Evolutionary conservation across 345 rosid species (phyloP), one percentile per base, ranked within the genome.

Genomic region (Boechera retrofracta): DNA sequence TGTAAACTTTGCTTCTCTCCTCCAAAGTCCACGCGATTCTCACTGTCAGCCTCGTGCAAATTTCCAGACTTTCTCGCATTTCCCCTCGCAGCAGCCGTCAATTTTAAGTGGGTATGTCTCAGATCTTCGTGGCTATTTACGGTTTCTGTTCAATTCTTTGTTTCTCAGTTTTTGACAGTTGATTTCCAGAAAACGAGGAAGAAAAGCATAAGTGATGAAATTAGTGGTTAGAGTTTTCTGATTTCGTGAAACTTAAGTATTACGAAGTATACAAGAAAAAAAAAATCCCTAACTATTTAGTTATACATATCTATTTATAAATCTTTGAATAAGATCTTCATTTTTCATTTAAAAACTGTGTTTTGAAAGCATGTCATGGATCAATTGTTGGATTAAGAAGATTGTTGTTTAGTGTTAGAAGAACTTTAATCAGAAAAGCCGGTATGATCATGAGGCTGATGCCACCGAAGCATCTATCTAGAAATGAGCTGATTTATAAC

Each of bases 31-130:
- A 45, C 80, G 59, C 72, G 2, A 55, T 77, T 71, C 62, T 71
- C 72, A 44, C 66, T 16, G 5, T 51, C 45, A 9, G 59, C 61
- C 26, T 56, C 53, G 18, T n/a, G 44, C 29, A 62, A 70, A 49
- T 57, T 66, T 67, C 68, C 28, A 4, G 24, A n/a, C 42, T 67
- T 59, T 63, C 52, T 42, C 71, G 35, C 35, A 45, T 33, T 54
- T 31, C 35, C 44, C 65, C 28, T 62, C 42, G 39, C 18, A 54
- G 51, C 18, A 70, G 33, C 59, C 59, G 9, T 48, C 24, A 10
- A 78, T 49, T 71, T 57, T 68, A 58, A 65, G 4, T 49, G 64
- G 77, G 81, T 78, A 72, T 58, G 81, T 72, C 69, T 58, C 56
- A 41, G 62, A 65, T 77, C 68, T 18, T 56, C 29, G 31, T 64